Conservation (phyloP, 2,329 filamentous ascomycete species). For the Fusarium sp. region DNA sequence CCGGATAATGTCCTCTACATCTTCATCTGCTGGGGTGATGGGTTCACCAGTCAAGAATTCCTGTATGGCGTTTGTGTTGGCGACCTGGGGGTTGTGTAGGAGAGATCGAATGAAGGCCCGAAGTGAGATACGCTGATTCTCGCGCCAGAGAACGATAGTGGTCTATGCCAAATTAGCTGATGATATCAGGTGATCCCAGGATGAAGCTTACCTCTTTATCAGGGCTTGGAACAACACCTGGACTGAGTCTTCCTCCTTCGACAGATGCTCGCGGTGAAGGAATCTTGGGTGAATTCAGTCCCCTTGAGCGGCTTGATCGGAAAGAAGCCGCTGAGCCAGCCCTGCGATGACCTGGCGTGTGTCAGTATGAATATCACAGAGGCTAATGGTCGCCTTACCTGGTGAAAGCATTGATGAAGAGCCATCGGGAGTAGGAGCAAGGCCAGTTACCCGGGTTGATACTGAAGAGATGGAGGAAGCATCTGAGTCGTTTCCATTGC, state of each 20-base stretch:
- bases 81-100: slow-evolving; percentile 85
- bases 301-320: slow-evolving; percentile 45
- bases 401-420: slow-evolving; percentile 47
- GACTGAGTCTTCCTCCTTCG: slow-evolving; percentile 48
- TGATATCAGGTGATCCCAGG: no score
- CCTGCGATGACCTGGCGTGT: slow-evolving; percentile 38
- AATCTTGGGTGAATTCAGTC: slow-evolving; percentile 45
- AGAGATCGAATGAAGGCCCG: slow-evolving; percentile 90
- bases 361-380: slow-evolving; percentile 12
- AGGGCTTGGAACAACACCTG: slow-evolving; percentile 34
- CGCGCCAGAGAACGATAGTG: slow-evolving; percentile 78
- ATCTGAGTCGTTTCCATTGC: slow-evolving; percentile 76
- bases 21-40: slow-evolving; percentile 82
- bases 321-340: slow-evolving; percentile 47
- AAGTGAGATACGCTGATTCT: slow-evolving; percentile 91
- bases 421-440: slow-evolving; percentile 35
- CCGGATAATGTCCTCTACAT: slow-evolving; percentile 82
- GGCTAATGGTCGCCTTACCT: slow-evolving; percentile 4
- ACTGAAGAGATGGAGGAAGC: slow-evolving; percentile 83
- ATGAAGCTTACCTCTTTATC: slow-evolving; percentile 41
- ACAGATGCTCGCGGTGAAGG: slow-evolving; percentile 49
- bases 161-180: slow-evolving; percentile 49
- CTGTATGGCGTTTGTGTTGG: slow-evolving; percentile 83
- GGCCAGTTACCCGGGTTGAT: slow-evolving; percentile 73
- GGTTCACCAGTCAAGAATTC: slow-evolving; percentile 85